Conservation (phyloP, 192 early-diverging fungal genomes). For the Coemansia sp. region DNA sequence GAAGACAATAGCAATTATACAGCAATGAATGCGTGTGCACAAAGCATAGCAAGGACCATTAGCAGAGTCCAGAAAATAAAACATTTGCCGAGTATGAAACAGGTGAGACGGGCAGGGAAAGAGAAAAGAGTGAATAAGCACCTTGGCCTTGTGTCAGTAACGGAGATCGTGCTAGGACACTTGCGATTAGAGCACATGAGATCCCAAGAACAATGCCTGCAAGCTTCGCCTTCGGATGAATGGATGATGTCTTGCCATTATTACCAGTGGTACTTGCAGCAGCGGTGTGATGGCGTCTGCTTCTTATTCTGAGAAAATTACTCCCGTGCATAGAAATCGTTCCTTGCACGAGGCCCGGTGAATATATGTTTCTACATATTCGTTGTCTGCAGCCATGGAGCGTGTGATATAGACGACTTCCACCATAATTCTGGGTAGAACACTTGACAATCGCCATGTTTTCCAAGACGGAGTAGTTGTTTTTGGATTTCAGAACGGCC, state of each 20-base stretch:
- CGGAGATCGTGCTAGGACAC: constrained; percentile 11
- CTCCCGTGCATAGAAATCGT: neutral
- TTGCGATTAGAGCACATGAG: constrained; percentile 11
- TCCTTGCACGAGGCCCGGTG: constrained; percentile 4
- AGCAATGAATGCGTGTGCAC: neutral
- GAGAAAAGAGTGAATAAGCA: constrained; percentile 12
- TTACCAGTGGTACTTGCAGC: constrained; percentile 4
- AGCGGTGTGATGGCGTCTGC: neutral
- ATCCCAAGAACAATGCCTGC: constrained; percentile 1
- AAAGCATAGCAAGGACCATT: neutral
- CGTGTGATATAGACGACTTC: constrained; percentile 31
- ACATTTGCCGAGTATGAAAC: neutral
- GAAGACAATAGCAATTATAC: neutral
- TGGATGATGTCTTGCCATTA: neutral
- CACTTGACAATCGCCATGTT: constrained; percentile 31
- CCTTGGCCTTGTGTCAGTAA: constrained; percentile 31
- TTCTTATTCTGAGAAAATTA: neutral
- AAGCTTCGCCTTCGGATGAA: constrained; percentile 3
- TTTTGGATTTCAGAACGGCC: neutral
- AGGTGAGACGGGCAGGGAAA: neutral
- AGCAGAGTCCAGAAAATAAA: neutral
- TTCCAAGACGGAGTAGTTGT: neutral
- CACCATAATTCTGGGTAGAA: constrained; percentile 26
- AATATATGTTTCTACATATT: neutral
- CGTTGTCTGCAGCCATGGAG: constrained; percentile 13